Conservation (phyloP, 1,284 basidiomycete genomes). For the Puccinia horiana region DNA sequence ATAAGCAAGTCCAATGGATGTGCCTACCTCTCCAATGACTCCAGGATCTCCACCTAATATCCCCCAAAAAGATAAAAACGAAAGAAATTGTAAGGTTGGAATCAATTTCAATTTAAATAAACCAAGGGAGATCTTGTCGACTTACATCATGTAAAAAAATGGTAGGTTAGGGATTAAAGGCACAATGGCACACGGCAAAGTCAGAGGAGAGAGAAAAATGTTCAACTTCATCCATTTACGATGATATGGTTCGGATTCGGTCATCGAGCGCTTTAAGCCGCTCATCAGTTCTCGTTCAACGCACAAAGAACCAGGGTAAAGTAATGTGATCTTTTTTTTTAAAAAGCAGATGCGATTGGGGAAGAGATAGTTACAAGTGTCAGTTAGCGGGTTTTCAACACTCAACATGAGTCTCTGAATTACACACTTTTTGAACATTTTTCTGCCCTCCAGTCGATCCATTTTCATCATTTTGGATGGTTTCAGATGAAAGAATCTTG, state of each 20-base stretch:
- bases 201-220: slow-evolving; percentile 21
- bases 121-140: not conserved
- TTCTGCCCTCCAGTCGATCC: not conserved
- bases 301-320: slow-evolving; percentile 12
- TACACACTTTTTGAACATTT: not conserved
- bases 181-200: slow-evolving; percentile 28
- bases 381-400: not conserved
- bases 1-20: not conserved
- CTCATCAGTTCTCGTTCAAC: not conserved
- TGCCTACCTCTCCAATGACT: slow-evolving; percentile 43
- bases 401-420: not conserved
- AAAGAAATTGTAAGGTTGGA: not conserved
- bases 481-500: not conserved
- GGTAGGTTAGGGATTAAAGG: slow-evolving; percentile 33
- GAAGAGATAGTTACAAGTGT: not conserved
- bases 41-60: slow-evolving; percentile 31
- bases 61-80: not conserved
- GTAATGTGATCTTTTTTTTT: slow-evolving; percentile 19
- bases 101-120: not conserved
- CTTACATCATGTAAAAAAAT: slow-evolving; percentile 44
- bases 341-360: not conserved
- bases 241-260: slow-evolving; percentile 18
- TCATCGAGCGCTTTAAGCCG: slow-evolving; percentile 1
- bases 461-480: not conserved
- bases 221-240: slow-evolving; percentile 41